Percentiles rank a stretch among this genome's conserved stretches.
Evolutionary conservation across 805 yeast genomes (phyloP).

Genomic region (Saccharomycodes ludwigii): DNA sequence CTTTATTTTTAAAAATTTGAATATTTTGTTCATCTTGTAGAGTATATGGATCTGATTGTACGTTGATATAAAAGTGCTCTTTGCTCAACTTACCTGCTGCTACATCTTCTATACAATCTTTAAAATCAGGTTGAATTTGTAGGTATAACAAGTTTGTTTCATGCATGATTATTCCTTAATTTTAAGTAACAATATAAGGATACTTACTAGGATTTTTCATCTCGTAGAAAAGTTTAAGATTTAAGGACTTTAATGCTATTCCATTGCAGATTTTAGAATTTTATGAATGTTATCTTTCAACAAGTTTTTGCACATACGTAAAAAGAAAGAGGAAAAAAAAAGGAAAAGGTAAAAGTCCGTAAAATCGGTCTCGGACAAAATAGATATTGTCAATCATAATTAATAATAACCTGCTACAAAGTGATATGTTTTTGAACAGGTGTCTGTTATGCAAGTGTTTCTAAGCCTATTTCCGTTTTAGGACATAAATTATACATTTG

Average conservation of each 20-base stretch:
- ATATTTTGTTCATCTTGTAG: slow-evolving; percentile 16
- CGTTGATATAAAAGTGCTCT: slow-evolving; percentile 34
- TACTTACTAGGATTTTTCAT: neutral
- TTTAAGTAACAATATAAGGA: no score
- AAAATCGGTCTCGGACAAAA: no score
- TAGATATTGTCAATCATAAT: no score
- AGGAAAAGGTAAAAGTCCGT: no score
- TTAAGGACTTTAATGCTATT: neutral
- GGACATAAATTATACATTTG: no score
- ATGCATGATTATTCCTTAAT: no score
- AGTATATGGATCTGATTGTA: slow-evolving; percentile 15
- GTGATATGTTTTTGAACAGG: no score
- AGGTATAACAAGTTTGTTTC: slow-evolving; percentile 4
- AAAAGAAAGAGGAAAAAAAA: no score
- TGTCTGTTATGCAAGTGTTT: no score
- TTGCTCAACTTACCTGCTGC: slow-evolving; percentile 4
- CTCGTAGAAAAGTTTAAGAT: neutral
- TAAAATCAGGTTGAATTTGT: slow-evolving; percentile 34
- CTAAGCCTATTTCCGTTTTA: no score
- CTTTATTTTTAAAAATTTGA: slow-evolving; percentile 5
- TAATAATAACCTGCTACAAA: no score
- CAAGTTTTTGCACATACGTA: neutral
- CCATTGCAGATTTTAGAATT: neutral
- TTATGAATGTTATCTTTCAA: neutral
- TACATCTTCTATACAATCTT: slow-evolving; percentile 31